A percentile compares a stretch with the other conserved stretches of the same genome.
phyloP scores from a whole-genome alignment of 2,329 filamentous ascomycete species.

The Cladosporium velox region DNA sequence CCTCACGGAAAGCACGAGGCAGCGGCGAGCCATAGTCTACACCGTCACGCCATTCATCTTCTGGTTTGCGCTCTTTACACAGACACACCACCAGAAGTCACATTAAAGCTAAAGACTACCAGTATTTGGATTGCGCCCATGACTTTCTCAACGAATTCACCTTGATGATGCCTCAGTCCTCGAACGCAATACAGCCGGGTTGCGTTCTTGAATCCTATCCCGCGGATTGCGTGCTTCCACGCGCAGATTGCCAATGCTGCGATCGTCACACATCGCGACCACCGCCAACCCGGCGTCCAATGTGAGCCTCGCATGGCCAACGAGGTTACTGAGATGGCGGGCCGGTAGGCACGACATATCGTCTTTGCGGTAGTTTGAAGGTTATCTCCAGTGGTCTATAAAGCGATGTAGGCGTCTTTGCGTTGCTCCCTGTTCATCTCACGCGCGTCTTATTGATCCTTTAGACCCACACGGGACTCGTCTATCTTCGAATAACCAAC shows the following conservation, averaged over 20 bases:
- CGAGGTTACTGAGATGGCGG: not conserved
- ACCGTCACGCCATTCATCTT: not conserved
- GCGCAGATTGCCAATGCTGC: conserved; percentile 16
- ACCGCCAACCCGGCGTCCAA: not conserved
- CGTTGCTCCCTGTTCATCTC: not conserved
- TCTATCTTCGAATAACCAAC: not conserved
- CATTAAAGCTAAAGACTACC: not conserved
- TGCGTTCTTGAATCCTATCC: not conserved
- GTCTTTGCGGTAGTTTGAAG: conserved; percentile 5
- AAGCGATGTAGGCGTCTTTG: not conserved
- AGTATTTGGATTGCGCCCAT: not conserved
- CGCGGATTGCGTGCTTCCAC: conserved; percentile 16
- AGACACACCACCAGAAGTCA: not conserved
- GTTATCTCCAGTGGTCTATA: conserved; percentile 2
- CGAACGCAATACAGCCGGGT: not conserved
- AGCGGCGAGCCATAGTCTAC: not conserved
- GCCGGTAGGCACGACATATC: conserved; percentile 14
- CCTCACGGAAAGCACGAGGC: not conserved
- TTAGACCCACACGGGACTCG: not conserved
- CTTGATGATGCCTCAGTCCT: not conserved
- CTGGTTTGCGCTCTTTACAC: not conserved
- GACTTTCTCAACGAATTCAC: not conserved
- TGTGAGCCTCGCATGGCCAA: not conserved
- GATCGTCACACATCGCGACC: conserved; percentile 8
- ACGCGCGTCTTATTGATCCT: not conserved